A percentile compares a stretch with the other conserved stretches of the same genome.
Conservation (phyloP, 768 basidiomycete species). For the Phaeotremella skinneri region DNA sequence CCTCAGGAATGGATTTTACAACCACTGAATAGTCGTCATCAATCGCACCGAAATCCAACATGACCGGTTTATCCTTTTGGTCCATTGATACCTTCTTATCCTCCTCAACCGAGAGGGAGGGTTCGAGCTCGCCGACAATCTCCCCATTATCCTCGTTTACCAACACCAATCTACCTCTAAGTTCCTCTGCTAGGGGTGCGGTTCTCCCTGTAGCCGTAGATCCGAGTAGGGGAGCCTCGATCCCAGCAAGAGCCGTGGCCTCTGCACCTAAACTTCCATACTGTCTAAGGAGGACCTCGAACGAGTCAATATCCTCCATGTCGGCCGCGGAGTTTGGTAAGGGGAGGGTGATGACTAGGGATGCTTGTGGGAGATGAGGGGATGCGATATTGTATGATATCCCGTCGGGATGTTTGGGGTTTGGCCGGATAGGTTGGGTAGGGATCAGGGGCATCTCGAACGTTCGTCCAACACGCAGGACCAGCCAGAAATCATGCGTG, state of each 20-base stretch:
- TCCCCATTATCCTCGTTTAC: slow-evolving; percentile 71
- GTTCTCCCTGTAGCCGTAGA: slow-evolving; percentile 8
- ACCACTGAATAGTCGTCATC: slow-evolving; percentile 56
- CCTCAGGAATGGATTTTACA: slow-evolving; percentile 63
- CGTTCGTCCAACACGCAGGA: slow-evolving; percentile 58
- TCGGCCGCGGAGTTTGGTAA: slow-evolving; percentile 50
- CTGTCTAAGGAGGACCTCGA: slow-evolving; percentile 67
- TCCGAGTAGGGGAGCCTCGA: slow-evolving; percentile 20
- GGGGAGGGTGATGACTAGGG: slow-evolving; percentile 45
- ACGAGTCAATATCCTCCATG: slow-evolving; percentile 57
- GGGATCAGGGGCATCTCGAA: slow-evolving; percentile 67
- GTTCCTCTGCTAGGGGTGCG: slow-evolving; percentile 27
- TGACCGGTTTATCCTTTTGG: slow-evolving; percentile 56
- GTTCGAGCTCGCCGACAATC: slow-evolving; percentile 67
- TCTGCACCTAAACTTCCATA: slow-evolving; percentile 55
- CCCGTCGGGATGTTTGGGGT: slow-evolving; percentile 38
- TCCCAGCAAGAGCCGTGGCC: slow-evolving; percentile 23
- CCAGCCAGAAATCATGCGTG: slow-evolving; percentile 65
- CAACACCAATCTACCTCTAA: slow-evolving; percentile 64
- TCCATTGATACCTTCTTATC: slow-evolving; percentile 58
- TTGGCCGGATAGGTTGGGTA: slow-evolving; percentile 55
- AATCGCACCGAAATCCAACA: slow-evolving; percentile 65
- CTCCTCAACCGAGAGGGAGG: slow-evolving; percentile 60
- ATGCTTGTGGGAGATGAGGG: slow-evolving; percentile 48
- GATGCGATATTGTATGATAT: slow-evolving; percentile 49